These are phyloP conservation scores for Colletotrichum sp. DNA, from an alignment of 2,329 filamentous ascomycete genomes.

Conservation along the genomic window DNA sequence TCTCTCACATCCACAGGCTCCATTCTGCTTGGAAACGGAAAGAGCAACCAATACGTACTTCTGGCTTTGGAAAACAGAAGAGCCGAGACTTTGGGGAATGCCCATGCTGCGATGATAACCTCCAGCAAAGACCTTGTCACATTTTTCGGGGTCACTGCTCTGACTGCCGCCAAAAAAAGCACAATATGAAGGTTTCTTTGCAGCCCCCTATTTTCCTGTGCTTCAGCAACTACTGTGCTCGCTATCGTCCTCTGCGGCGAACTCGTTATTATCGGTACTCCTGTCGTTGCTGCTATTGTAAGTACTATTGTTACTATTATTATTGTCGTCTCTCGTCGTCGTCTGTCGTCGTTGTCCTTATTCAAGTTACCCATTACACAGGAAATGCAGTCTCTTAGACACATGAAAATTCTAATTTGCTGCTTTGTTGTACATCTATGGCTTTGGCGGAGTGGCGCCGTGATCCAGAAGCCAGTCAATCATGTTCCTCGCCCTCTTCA, in stretches of 20 bases:
- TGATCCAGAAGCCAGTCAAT: neutral
- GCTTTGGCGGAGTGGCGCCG: neutral
- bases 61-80: fast-evolving
- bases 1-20: neutral
- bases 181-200: fast-evolving
- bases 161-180: neutral
- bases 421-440: fast-evolving
- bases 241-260: fast-evolving
- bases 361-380: fast-evolving
- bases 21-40: neutral
- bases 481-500: no score
- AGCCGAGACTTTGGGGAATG: fast-evolving
- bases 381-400: no score
- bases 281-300: neutral
- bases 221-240: no score
- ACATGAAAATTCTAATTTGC: neutral
- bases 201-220: no score
- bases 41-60: fast-evolving
- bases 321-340: fast-evolving
- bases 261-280: no score
- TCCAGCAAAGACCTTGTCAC: no score
- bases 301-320: fast-evolving
- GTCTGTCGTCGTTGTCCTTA: no score
- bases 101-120: no score
- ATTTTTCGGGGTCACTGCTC: no score